Base-by-base conservation (phyloP, 73 alveolate species). In the Stentor roeselii region DNA sequence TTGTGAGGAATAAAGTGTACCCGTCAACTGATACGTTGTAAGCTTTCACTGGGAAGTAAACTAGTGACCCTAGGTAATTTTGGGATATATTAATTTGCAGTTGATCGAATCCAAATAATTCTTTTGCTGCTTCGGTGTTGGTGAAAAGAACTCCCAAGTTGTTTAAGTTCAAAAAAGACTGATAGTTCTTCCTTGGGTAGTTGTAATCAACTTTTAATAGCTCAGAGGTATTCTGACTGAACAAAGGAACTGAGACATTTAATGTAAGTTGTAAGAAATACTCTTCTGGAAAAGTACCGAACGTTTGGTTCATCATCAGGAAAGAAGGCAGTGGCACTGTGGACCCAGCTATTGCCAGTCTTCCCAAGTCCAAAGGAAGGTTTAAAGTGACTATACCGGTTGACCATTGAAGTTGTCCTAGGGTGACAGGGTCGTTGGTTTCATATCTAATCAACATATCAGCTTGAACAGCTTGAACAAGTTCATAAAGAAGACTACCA, bases 321-420 rank as follows among this genome's bases (percentile, higher is more conserved):
- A 67, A 30, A 1, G 80, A 67, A 27, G 80, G 80, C n/a, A 0
- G 34, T 2, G 37, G 80, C 1, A 30, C 41, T 2, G 27, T 32
- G 6, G 21, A 11, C 40, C 30, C 39, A 30, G n/a, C 37, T n/a
- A 67, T 1, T 21, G 80, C 27, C 11, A 67, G 41, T 30, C 27
- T 21, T n/a, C 80, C 80, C 34, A 67, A 67, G 0, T 2, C 41
- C 34, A 67, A 2, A 67, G 80, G 80, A 15, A 67, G 34, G 80
- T 67, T 2, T 2, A 0, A 0, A 0, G 80, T 67, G 41, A 67
- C 80, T 21, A 67, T 67, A 27, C 80, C 80, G 21, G 80, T 21
- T 21, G 41, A 21, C 80, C 80, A 67, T 32, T 67, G 80, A 21
- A 67, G 37, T 27, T 21, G 2, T 21, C 41, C 80, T 2, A 67